Evolutionary conservation across 2,329 filamentous ascomycete species (phyloP).

Genomic region (Fusarium illudens): DNA sequence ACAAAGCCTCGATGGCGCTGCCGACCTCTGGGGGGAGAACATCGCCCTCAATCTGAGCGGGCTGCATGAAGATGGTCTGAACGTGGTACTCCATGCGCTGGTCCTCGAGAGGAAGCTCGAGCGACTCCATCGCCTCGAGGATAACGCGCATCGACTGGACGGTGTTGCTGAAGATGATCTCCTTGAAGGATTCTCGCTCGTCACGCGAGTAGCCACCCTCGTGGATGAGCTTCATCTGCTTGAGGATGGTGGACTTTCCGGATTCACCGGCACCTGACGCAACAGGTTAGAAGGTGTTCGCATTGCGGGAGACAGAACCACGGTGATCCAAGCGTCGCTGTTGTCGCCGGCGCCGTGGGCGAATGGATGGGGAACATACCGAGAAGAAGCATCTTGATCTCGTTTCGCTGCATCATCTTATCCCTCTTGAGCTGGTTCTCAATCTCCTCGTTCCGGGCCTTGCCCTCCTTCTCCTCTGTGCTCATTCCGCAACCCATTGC

Average conservation of each 20-base stretch:
- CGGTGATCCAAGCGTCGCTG: too few relatives aligned
- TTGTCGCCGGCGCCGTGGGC: background rate
- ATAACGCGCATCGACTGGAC: constrained; percentile 76
- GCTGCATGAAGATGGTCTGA: constrained; percentile 98
- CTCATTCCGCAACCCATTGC: constrained; percentile 99
- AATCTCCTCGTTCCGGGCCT: constrained; percentile 99
- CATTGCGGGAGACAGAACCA: background rate
- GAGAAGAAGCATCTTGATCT: constrained; percentile 99
- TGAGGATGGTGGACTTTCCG: constrained; percentile 94
- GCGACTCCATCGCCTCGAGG: constrained; percentile 73
- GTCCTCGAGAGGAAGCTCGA: constrained; percentile 85
- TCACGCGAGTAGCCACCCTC: constrained; percentile 98
- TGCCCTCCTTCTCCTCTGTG: constrained; percentile 99
- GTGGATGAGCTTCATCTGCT: constrained; percentile 99
- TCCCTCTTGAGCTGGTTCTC: constrained; percentile 99
- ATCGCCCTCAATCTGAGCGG: constrained; percentile 94
- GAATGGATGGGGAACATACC: constrained; percentile 62
- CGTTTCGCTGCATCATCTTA: constrained; percentile 98
- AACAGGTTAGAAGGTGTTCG: constrained; percentile 39
- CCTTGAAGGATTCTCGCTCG: constrained; percentile 74
- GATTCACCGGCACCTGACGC: constrained; percentile 88
- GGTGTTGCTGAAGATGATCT: constrained; percentile 76
- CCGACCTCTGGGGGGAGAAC: constrained; percentile 94
- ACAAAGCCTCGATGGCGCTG: constrained; percentile 88
- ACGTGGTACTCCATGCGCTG: constrained; percentile 96